Conservation (phyloP, 257 asterid genomes). For the Gentiana dahurica region DNA sequence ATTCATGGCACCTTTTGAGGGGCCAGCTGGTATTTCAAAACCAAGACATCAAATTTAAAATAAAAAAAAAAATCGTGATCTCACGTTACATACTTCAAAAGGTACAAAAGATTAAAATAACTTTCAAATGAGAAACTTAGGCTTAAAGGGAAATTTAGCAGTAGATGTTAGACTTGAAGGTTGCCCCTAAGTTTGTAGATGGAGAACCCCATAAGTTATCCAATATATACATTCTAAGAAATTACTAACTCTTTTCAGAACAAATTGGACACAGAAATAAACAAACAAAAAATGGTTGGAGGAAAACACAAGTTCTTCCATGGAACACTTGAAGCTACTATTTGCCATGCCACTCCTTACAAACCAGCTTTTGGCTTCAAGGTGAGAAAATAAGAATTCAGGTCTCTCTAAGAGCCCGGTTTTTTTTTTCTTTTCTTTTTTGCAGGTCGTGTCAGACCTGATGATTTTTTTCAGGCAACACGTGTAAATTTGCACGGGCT, state of each 20-base stretch:
- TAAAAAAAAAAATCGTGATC: background rate
- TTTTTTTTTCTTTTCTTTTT: background rate
- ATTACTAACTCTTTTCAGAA: conserved; percentile 20
- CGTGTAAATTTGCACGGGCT: too few species aligned
- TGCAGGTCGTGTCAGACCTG: background rate
- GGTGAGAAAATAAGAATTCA: conserved; percentile 16
- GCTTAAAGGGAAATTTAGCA: conserved; percentile 54
- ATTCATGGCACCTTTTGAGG: background rate
- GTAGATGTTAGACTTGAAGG: conserved; percentile 18
- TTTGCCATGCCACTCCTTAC: conserved; percentile 52
- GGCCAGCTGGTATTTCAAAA: background rate
- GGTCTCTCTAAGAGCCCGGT: too few species aligned
- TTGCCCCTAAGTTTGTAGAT: conserved; percentile 43
- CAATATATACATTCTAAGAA: conserved; percentile 14
- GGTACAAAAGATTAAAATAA: background rate
- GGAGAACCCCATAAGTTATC: conserved; percentile 40
- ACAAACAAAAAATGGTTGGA: conserved; percentile 40
- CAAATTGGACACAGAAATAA: conserved; percentile 14
- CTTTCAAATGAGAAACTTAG: conserved; percentile 22
- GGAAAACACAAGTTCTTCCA: conserved; percentile 48
- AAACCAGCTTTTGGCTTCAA: conserved; percentile 37
- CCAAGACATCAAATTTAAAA: background rate
- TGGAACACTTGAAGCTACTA: conserved; percentile 86
- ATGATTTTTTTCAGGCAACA: background rate
- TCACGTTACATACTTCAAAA: too few species aligned